Base-by-base conservation (phyloP, 2,329 filamentous ascomycete genomes). In the Teratosphaeria pseudoeucalypti region DNA sequence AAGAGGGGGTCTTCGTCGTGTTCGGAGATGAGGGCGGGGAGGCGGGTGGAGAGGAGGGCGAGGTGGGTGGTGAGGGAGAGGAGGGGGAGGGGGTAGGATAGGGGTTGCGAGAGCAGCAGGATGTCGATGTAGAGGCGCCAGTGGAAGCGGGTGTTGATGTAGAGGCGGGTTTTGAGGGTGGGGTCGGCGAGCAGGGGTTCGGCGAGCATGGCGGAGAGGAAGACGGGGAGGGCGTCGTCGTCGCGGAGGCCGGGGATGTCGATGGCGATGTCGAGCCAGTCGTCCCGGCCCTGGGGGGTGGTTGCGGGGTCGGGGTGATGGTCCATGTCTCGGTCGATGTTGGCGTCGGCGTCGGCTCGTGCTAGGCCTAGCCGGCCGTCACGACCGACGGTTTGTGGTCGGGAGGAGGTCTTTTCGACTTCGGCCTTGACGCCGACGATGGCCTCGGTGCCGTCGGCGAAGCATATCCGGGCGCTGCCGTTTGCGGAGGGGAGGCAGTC, bases 91-190 rank as follows among this genome's bases (percentile, higher is more conserved):
- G 94, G 94, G 69, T 97, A 96, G 56, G 92, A 95, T 10, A 95
- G 82, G 0, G 91, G 91, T 11, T 32, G 39, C 37, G 52, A 58
- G 29, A 56, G 34, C 56, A 59, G 58, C 80, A 89, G 70, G 74
- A 96, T 92, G 76, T 99, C 94, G 63, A 99, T 82, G 75, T 92
- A 97, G 60, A 99, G 74, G 76, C 92, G 90, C 94, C 94, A 99
- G 79, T 97, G 92, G 80, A 92, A 99, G 53, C 92, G 83, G 61
- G 81, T 78, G 76, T 96, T 97, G 73, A 99, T 96, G 74, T 86
- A 88, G 70, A 99, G 75, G 69, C 86, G 84, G 73, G 84, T 85
- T 64, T 80, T 81, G 62, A 87, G 70, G 69, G 81, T 81, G 23
- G 85, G 87, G 74, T 85, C 87, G 34, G 85, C 86, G 61, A 94